phyloP scores from a whole-genome alignment of 345 rosid genomes.

The Eutrema yunnanense region DNA sequence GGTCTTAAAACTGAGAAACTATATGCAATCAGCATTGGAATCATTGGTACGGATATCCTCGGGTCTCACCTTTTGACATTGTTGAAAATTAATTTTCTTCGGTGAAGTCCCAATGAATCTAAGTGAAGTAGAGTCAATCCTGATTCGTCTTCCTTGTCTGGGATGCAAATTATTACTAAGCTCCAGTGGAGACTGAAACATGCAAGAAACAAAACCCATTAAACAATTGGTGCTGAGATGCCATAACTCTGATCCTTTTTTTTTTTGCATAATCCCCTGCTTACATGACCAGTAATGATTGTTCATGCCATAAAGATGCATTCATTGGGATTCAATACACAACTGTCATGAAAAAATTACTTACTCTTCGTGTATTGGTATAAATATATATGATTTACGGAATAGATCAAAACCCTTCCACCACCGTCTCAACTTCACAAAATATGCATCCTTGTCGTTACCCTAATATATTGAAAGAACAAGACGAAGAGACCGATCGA shows the following conservation, averaged over 20 bases:
- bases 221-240: background rate
- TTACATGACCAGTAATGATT: background rate
- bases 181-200: constrained; percentile 85
- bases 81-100: constrained; percentile 44
- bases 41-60: background rate
- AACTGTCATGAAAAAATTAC: constrained; percentile 17
- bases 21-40: background rate
- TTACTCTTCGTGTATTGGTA: constrained; percentile 92
- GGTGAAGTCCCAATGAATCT: constrained; percentile 78
- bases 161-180: constrained; percentile 85
- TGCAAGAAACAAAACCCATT: background rate
- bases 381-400: constrained; percentile 77
- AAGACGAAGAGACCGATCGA: background rate
- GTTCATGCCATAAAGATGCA: background rate
- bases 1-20: background rate
- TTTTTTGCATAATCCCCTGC: background rate
- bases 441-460: constrained; percentile 49
- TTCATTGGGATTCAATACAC: background rate
- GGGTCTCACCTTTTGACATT: constrained; percentile 63
- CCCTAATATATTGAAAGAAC: constrained; percentile 33
- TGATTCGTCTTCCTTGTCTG: constrained; percentile 65
- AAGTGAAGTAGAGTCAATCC: constrained; percentile 81
- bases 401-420: constrained; percentile 88
- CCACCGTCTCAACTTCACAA: constrained; percentile 89
- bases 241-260: too few relatives aligned